Evolutionary conservation across 108 stramenopile species (phyloP).

Genomic region (Nitzschia sp.): DNA sequence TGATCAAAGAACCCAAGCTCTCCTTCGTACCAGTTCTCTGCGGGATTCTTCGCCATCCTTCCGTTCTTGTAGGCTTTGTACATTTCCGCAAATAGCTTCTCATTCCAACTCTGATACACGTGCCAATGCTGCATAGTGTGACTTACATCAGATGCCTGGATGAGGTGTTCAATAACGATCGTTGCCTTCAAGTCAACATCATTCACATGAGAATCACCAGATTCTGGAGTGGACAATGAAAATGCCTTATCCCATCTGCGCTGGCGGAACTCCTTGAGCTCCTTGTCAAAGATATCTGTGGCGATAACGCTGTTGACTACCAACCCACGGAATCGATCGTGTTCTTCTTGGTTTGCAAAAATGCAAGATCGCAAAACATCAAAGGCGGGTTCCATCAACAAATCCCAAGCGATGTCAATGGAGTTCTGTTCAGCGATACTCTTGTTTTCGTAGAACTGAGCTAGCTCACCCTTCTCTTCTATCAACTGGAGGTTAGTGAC

Average conservation of each 20-base stretch:
- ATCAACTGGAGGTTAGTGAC: slow-evolving; percentile 48
- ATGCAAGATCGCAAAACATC: not conserved
- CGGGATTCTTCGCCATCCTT: slow-evolving; percentile 12
- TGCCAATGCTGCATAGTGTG: slow-evolving; percentile 34
- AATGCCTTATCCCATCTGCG: slow-evolving; percentile 24
- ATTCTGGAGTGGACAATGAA: not conserved
- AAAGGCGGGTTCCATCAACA: slow-evolving; percentile 42
- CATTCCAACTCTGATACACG: slow-evolving; percentile 23
- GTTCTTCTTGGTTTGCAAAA: slow-evolving; percentile 4
- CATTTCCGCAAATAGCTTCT: slow-evolving; percentile 20
- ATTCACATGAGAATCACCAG: not conserved
- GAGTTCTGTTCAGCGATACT: slow-evolving; percentile 54
- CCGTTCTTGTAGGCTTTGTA: slow-evolving; percentile 17
- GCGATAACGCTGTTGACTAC: slow-evolving; percentile 20
- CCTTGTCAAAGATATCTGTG: slow-evolving; percentile 27
- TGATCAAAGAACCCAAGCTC: slow-evolving; percentile 20
- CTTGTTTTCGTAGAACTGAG: slow-evolving; percentile 35
- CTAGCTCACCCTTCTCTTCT: slow-evolving; percentile 32
- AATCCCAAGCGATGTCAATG: slow-evolving; percentile 40
- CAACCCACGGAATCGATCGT: slow-evolving; percentile 16
- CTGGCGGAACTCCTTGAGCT: slow-evolving; percentile 8
- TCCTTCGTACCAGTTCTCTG: slow-evolving; percentile 23
- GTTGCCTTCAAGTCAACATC: slow-evolving; percentile 12
- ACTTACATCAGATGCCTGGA: slow-evolving; percentile 24
- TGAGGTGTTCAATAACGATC: slow-evolving; percentile 27